Conservation (phyloP, 768 basidiomycete species). For the Agaricus blazei region DNA sequence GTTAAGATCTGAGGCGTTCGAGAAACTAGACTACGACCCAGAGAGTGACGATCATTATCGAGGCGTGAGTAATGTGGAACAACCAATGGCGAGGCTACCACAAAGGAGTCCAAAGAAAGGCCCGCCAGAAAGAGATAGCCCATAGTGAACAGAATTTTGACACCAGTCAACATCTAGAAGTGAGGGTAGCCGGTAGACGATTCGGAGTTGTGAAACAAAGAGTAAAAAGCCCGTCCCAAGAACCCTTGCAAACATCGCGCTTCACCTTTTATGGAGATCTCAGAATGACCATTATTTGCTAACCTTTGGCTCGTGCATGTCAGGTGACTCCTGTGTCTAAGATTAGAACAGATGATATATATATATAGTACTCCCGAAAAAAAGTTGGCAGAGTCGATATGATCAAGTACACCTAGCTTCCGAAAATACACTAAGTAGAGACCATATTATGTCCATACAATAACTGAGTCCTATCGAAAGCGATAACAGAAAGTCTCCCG, state of each 20-base stretch:
- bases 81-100: conserved; percentile 15
- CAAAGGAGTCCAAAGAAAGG: conserved; percentile 12
- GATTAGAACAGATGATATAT: neutral
- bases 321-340: neutral
- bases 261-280: neutral
- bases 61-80: conserved; percentile 23
- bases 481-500: neutral
- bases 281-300: neutral
- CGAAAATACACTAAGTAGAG: neutral
- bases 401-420: too few relatives aligned
- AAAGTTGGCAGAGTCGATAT: neutral
- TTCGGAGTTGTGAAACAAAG: conserved; percentile 4
- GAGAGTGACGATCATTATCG: neutral
- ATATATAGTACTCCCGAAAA: neutral
- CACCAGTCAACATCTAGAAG: conserved; percentile 23
- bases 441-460: conserved; percentile 10
- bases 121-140: conserved; percentile 32
- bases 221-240: neutral
- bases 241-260: neutral
- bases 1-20: conserved; percentile 1
- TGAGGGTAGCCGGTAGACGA: conserved; percentile 26
- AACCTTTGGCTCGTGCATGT: neutral
- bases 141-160: conserved; percentile 35
- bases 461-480: neutral
- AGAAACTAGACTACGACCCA: neutral